Base-by-base conservation (phyloP, 257 asterid species). In the Solanum sejunctum region DNA sequence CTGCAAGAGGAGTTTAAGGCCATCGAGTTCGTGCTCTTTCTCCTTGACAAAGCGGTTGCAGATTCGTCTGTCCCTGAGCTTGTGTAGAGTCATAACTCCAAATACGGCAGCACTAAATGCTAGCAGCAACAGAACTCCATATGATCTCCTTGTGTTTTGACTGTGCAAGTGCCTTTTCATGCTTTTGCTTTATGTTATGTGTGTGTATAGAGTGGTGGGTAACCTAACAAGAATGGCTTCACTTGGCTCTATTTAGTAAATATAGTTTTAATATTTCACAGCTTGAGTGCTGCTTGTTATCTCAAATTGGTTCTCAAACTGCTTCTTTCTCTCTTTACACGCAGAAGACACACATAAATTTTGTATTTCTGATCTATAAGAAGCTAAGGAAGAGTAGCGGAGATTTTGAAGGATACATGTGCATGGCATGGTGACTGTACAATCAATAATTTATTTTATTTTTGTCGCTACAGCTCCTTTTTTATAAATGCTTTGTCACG, bases 1-100 rank as follows among this genome's bases (percentile, higher is more conserved):
- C 98, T 92, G 96, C 87, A 94, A 77, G 71, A 91, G 94, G 26
- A 83, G 90, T 56, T 92, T 92, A 75, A 94, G 93, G 70, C 92
- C 80, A 83, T 83, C 72, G 61, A 93, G 91, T 47, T 91, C 89
- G 7, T n/a, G 82, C 51, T 93, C 89, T 85, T 90, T 95, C 49
- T 92, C 89, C 43, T 89, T 87, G 84, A 93, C 83, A 1, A 92
- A 43, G 82, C 86, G 91, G 85, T 70, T 82, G 90, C 90, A 87
- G 85, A 88, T 51, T 41, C 93, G 91, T 52, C 88, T 90, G 73
- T 91, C 93, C 79, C 88, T 92, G 28, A 90, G 87, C 87, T 88
- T 89, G 67, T 95, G 95, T 57, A 91, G 82, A 11, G 90, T 89
- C 92, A 92, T 89, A 10, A 92, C 82, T 0, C 94, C 98, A 51